A percentile compares a stretch with the other conserved stretches of the same genome.
Evolutionary conservation across 805 yeast genomes (phyloP).

Genomic region (Yamadazyma ubonensis): DNA sequence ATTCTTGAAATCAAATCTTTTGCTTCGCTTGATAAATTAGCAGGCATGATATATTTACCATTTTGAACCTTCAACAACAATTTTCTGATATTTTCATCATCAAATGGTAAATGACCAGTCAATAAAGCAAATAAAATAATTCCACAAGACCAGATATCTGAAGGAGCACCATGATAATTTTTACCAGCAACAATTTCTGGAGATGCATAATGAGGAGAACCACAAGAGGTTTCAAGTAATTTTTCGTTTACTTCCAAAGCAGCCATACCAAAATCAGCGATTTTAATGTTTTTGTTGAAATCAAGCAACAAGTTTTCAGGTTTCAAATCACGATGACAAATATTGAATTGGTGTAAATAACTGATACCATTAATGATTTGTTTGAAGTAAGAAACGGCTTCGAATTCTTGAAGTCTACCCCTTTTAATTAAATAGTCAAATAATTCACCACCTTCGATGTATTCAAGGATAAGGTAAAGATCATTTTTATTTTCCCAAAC

Average conservation of each 20-base stretch:
- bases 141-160: conserved; percentile 98
- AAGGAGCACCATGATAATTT: conserved; percentile 93
- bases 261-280: conserved; percentile 99
- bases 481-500: conserved; percentile 88
- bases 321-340: conserved; percentile 84
- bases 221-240: conserved; percentile 90
- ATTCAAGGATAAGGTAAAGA: conserved; percentile 83
- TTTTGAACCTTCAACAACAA: conserved; percentile 86
- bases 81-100: conserved; percentile 90
- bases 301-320: conserved; percentile 82
- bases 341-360: conserved; percentile 82
- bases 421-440: conserved; percentile 87
- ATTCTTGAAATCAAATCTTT: conserved; percentile 78
- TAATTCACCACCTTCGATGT: conserved; percentile 96
- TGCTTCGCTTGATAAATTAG: conserved; percentile 76
- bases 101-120: conserved; percentile 95
- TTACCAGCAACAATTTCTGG: conserved; percentile 97
- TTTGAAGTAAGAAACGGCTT: conserved; percentile 86
- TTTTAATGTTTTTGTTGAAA: conserved; percentile 82
- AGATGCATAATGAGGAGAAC: conserved; percentile 97
- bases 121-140: conserved; percentile 88
- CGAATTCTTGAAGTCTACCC: conserved; percentile 84
- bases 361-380: conserved; percentile 82
- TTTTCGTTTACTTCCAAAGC: conserved; percentile 84
- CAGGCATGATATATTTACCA: conserved; percentile 84